Conservation (phyloP, 305 asterid species). For the Fraxinus paxiana region DNA sequence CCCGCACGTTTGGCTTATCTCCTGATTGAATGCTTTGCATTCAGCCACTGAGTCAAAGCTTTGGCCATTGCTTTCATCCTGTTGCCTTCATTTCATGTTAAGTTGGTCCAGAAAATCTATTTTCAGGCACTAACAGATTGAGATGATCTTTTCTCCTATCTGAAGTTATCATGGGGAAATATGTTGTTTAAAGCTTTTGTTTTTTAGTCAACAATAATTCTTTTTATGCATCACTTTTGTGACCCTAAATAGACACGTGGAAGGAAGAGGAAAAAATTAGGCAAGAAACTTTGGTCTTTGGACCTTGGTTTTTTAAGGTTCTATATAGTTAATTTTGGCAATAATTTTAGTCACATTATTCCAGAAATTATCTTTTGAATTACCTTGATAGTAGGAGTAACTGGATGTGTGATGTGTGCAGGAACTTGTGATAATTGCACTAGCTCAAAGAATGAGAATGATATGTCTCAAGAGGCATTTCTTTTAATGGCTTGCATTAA, state of each 20-base stretch:
- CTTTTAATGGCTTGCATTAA: constrained; percentile 83
- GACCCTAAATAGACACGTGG: constrained; percentile 3
- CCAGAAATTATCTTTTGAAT: constrained; percentile 11
- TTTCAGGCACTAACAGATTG: neutral
- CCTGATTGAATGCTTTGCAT: neutral
- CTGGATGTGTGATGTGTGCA: constrained; percentile 35
- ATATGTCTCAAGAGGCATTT: constrained; percentile 86
- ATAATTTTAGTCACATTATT: constrained; percentile 9
- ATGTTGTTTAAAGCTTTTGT: constrained; percentile 2
- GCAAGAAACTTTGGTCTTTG: neutral
- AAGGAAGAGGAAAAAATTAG: constrained; percentile 1
- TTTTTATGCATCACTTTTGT: constrained; percentile 2
- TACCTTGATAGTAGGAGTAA: constrained; percentile 10
- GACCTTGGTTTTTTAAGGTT: neutral
- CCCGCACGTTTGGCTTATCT: neutral
- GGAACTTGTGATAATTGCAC: constrained; percentile 96
- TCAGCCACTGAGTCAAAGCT: neutral
- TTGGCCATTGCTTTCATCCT: neutral
- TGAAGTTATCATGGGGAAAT: constrained; percentile 2
- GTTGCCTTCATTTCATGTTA: neutral
- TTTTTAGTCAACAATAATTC: neutral
- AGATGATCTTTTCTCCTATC: constrained; percentile 2
- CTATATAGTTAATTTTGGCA: neutral
- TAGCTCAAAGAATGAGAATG: constrained; percentile 56
- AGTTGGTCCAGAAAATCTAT: neutral